phyloP scores from a whole-genome alignment of 441 rosid species.

The Populus trichocarpa region DNA sequence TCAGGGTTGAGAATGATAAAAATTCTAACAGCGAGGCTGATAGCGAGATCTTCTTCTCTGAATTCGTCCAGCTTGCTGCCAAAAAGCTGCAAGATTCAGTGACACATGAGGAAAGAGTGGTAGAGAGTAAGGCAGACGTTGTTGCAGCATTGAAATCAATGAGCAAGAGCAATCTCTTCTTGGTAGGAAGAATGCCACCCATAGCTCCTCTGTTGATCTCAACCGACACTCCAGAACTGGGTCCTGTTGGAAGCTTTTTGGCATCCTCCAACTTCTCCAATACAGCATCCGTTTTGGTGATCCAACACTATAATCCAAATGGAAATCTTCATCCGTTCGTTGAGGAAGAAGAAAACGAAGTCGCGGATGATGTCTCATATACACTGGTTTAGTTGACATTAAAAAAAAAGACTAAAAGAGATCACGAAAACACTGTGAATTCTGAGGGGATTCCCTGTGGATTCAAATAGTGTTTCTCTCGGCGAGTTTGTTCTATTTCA shows the following conservation, averaged over 20 bases:
- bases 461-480: no score
- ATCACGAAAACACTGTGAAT: no score
- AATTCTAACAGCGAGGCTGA: background rate
- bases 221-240: constrained; percentile 60
- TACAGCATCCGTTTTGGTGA: constrained; percentile 59
- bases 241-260: constrained; percentile 58
- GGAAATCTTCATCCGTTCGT: constrained; percentile 35
- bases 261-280: constrained; percentile 43
- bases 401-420: no score
- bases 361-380: constrained; percentile 26
- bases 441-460: no score
- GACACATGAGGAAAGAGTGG: constrained; percentile 43
- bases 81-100: constrained; percentile 23
- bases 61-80: constrained; percentile 23
- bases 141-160: constrained; percentile 36
- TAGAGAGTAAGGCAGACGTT: constrained; percentile 38
- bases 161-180: constrained; percentile 47
- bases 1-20: constrained; percentile 11
- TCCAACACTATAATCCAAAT: constrained; percentile 53
- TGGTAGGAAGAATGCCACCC: constrained; percentile 67
- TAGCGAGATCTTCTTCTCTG: constrained; percentile 34
- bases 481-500: no score
- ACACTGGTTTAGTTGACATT: constrained; percentile 4
- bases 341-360: constrained; percentile 23
- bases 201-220: constrained; percentile 35